phyloP scores from a whole-genome alignment of 2,329 filamentous ascomycete species.

The Cercospora citrullina region DNA sequence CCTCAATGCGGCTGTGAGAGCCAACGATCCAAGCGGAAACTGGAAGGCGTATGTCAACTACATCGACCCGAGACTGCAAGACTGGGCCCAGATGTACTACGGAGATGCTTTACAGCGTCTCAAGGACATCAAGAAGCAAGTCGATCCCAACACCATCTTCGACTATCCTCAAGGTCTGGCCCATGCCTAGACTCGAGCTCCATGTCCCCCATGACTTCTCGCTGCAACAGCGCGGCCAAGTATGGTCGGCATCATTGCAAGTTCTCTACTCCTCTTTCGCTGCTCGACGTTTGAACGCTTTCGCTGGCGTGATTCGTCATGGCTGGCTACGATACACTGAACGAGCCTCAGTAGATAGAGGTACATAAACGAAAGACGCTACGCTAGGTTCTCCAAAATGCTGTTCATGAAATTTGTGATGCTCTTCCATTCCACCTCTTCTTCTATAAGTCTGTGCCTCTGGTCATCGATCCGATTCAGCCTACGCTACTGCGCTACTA shows the following conservation, averaged over 20 bases:
- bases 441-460: neutral
- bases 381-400: neutral
- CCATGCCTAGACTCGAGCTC: slow-evolving; percentile 8
- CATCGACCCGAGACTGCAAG: slow-evolving; percentile 21
- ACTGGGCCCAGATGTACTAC: slow-evolving; percentile 22
- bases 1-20: slow-evolving; percentile 15
- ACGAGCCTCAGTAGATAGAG: neutral
- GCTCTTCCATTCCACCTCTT: neutral
- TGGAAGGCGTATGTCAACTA: slow-evolving; percentile 27
- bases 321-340: neutral
- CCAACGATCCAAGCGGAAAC: slow-evolving; percentile 4
- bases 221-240: neutral
- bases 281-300: neutral
- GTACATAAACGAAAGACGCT: neutral
- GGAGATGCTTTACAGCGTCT: slow-evolving; percentile 16
- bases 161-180: slow-evolving; percentile 24
- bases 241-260: neutral
- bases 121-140: slow-evolving; percentile 16
- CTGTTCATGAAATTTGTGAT: neutral
- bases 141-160: slow-evolving; percentile 20
- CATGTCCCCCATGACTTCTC: neutral
- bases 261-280: neutral
- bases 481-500: neutral
- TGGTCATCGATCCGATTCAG: neutral
- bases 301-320: neutral